These are phyloP conservation scores for Cyamopsis tetragonoloba DNA, from an alignment of 306 rosid species.

Conservation along the genomic window DNA sequence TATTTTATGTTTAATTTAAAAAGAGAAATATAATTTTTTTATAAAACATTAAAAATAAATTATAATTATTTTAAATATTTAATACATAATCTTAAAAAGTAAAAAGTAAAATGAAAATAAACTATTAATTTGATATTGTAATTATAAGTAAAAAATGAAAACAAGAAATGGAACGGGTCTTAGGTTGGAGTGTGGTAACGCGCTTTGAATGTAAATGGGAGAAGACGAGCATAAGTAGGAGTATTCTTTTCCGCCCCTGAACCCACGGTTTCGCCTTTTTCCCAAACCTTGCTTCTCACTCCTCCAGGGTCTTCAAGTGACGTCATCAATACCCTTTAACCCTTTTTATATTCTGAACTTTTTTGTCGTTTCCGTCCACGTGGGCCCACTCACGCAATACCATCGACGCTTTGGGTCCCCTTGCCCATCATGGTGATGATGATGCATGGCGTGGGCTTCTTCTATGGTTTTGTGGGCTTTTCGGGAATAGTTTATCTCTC, in stretches of 20 bases:
- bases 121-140: too few relatives aligned
- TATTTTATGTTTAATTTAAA: too few relatives aligned
- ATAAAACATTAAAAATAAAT: too few relatives aligned
- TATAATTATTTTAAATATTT: too few relatives aligned
- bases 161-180: too few relatives aligned
- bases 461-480: slow-evolving; percentile 10
- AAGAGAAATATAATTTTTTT: too few relatives aligned
- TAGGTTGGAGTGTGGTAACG: too few relatives aligned
- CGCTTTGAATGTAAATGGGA: slow-evolving; percentile 18
- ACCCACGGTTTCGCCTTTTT: slow-evolving; percentile 45
- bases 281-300: slow-evolving; percentile 26
- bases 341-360: slow-evolving; percentile 8
- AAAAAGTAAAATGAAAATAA: too few relatives aligned
- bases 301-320: slow-evolving; percentile 1
- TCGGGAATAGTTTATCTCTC: not conserved
- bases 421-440: slow-evolving; percentile 1
- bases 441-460: slow-evolving; percentile 27
- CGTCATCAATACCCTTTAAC: slow-evolving; percentile 18
- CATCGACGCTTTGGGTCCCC: slow-evolving; percentile 28
- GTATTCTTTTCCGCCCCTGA: slow-evolving; percentile 9
- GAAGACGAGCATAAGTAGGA: not conserved
- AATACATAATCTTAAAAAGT: too few relatives aligned
- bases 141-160: too few relatives aligned
- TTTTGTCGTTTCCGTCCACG: slow-evolving; percentile 43
- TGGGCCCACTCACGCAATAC: slow-evolving; percentile 19